Evolutionary conservation across 768 basidiomycete species (phyloP).

Genomic region (Porpolomopsis calyptriformis): DNA sequence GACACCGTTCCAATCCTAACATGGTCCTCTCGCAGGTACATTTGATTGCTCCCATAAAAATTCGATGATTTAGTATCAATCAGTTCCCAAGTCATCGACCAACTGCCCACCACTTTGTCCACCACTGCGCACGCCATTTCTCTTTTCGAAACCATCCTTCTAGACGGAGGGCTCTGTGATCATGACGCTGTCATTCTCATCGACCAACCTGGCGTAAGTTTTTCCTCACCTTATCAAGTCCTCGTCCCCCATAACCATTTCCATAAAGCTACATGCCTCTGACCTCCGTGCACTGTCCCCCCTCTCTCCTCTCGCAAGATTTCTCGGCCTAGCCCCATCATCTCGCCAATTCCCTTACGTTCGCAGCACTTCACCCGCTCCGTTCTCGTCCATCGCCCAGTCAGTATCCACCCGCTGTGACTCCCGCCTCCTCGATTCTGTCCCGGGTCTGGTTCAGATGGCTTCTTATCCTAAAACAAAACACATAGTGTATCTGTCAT

Average conservation of each 20-base stretch:
- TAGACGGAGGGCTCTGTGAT: constrained; percentile 40
- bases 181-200: constrained; percentile 59
- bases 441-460: constrained; percentile 27
- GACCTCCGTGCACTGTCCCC: constrained; percentile 55
- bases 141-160: constrained; percentile 36
- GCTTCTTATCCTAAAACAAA: constrained; percentile 30
- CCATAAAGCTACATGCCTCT: constrained; percentile 57
- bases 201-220: constrained; percentile 66
- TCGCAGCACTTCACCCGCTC: constrained; percentile 19
- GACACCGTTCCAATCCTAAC: constrained; percentile 55
- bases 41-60: not conserved
- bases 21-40: constrained; percentile 63
- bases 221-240: not conserved
- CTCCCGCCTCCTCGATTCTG: constrained; percentile 35
- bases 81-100: constrained; percentile 36
- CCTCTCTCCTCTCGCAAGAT: constrained; percentile 36
- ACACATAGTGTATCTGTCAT: constrained; percentile 44
- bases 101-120: constrained; percentile 27
- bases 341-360: constrained; percentile 57
- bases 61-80: constrained; percentile 2
- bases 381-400: constrained; percentile 29
- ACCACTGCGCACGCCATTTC: constrained; percentile 20
- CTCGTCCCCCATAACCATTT: constrained; percentile 1
- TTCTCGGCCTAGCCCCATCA: constrained; percentile 40
- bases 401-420: constrained; percentile 43